Percentiles rank a stretch among this genome's conserved stretches.
Conservation (phyloP, 257 asterid genomes). For the Nicotiana otophora region DNA sequence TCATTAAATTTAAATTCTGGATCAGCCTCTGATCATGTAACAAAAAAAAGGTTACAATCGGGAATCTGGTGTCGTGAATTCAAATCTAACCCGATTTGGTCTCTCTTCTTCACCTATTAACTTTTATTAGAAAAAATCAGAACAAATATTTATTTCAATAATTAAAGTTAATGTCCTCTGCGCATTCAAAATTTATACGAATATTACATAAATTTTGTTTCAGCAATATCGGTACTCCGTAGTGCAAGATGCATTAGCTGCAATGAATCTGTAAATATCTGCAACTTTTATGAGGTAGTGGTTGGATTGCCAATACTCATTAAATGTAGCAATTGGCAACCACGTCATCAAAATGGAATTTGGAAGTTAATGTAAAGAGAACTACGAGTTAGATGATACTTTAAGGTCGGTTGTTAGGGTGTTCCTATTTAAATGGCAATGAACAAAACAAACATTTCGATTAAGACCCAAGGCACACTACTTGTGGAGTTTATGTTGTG, state of each 20-base stretch:
- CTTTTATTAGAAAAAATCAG: background rate
- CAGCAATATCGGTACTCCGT: background rate
- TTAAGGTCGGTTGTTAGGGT: background rate
- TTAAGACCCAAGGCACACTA: too few species aligned
- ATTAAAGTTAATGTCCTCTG: background rate
- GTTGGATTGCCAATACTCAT: background rate
- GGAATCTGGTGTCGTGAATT: too few species aligned
- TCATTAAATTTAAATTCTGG: too few species aligned
- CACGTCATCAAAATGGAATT: background rate
- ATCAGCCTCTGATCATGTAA: too few species aligned
- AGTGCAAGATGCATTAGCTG: background rate
- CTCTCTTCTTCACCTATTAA: background rate
- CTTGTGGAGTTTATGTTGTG: too few species aligned
- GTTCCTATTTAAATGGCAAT: background rate
- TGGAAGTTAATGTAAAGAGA: background rate
- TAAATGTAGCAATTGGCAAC: background rate
- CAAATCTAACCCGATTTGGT: too few species aligned
- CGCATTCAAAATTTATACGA: background rate
- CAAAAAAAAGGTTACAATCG: too few species aligned
- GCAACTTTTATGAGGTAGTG: background rate
- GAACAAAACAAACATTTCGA: too few species aligned
- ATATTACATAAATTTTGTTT: background rate
- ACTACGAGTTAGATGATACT: background rate
- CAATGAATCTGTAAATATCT: background rate
- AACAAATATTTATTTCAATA: background rate